Evolutionary conservation across 1,284 basidiomycete genomes (phyloP).

Genomic region (Moesziomyces parantarcticus): DNA sequence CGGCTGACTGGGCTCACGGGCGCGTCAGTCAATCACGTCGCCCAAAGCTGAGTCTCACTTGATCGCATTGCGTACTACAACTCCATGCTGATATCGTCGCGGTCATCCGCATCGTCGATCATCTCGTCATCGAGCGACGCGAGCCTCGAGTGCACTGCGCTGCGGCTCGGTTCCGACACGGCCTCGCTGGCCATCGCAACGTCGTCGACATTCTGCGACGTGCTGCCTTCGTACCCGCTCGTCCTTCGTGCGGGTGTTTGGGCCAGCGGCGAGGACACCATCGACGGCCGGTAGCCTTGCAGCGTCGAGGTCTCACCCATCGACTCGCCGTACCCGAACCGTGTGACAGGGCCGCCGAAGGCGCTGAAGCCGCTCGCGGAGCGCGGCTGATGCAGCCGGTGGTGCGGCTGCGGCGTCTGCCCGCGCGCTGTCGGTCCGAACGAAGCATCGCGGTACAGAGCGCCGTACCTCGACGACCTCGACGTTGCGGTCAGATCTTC

Average conservation of each 20-base stretch:
- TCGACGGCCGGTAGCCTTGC: constrained; percentile 32
- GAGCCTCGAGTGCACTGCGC: constrained; percentile 16
- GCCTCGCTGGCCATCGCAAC: constrained; percentile 29
- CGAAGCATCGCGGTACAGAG: constrained; percentile 70
- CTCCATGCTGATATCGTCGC: constrained; percentile 41
- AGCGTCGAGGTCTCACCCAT: constrained; percentile 43
- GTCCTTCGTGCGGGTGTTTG: constrained; percentile 31
- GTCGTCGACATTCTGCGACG: constrained; percentile 22
- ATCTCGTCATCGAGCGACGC: constrained; percentile 29
- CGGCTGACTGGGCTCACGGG: no score
- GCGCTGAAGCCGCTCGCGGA: constrained; percentile 41
- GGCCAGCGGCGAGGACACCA: constrained; percentile 42
- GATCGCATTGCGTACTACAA: constrained; percentile 4
- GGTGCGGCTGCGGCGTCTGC: constrained; percentile 42
- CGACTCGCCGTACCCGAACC: constrained; percentile 35
- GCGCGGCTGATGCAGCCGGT: constrained; percentile 46
- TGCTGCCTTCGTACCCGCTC: constrained; percentile 15
- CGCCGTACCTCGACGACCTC: constrained; percentile 81
- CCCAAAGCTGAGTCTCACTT: no score
- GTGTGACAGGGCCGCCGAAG: constrained; percentile 16
- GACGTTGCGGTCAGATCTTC: constrained; percentile 34
- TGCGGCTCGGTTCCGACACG: constrained; percentile 11
- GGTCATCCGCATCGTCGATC: constrained; percentile 22
- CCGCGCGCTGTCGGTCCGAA: constrained; percentile 26
- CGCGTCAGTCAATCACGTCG: no score